Percentiles rank a stretch among this genome's conserved stretches.
These are phyloP conservation scores for Hymenoscyphus scutula DNA, from an alignment of 2,329 filamentous ascomycete genomes.

Conservation along the genomic window DNA sequence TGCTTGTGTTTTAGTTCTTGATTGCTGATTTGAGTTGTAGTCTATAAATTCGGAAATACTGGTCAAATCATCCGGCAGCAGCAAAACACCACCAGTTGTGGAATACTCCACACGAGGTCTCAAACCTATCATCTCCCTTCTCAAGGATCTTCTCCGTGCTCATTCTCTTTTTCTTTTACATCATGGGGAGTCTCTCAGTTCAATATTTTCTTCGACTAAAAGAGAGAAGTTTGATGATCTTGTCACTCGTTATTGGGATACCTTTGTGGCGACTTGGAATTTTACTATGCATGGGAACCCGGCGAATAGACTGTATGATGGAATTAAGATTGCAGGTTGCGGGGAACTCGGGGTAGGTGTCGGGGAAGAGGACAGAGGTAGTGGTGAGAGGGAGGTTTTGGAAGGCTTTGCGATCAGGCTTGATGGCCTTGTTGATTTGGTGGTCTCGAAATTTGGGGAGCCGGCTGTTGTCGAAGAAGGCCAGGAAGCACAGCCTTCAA, in stretches of 20 bases:
- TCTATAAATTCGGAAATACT: slow-evolving; percentile 75
- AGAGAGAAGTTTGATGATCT: slow-evolving; percentile 69
- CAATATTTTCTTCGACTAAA: slow-evolving; percentile 63
- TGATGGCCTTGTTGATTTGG: slow-evolving; percentile 80
- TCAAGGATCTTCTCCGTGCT: slow-evolving; percentile 78
- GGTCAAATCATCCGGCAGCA: neutral
- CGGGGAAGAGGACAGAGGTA: slow-evolving; percentile 92
- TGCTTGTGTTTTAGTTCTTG: neutral
- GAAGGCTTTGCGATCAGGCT: slow-evolving; percentile 81
- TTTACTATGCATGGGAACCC: slow-evolving; percentile 90
- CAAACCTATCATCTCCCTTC: slow-evolving; percentile 73
- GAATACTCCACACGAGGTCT: slow-evolving; percentile 92
- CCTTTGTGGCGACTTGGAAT: slow-evolving; percentile 72
- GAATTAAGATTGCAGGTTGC: slow-evolving; percentile 82
- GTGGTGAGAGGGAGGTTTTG: slow-evolving; percentile 87
- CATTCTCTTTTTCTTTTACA: slow-evolving; percentile 85
- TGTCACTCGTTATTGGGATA: slow-evolving; percentile 78
- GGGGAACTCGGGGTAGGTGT: slow-evolving; percentile 93
- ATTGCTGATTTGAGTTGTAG: slow-evolving; percentile 42
- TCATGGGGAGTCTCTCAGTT: slow-evolving; percentile 72
- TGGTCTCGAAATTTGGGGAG: slow-evolving; percentile 79
- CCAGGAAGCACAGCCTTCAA: slow-evolving; percentile 36
- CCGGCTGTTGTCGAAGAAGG: slow-evolving; percentile 26
- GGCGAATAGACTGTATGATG: slow-evolving; percentile 72
- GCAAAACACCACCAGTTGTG: slow-evolving; percentile 37